Percentiles rank a stretch among this genome's conserved stretches.
phyloP scores from a whole-genome alignment of 805 yeast species.

The Ogataea pini region DNA sequence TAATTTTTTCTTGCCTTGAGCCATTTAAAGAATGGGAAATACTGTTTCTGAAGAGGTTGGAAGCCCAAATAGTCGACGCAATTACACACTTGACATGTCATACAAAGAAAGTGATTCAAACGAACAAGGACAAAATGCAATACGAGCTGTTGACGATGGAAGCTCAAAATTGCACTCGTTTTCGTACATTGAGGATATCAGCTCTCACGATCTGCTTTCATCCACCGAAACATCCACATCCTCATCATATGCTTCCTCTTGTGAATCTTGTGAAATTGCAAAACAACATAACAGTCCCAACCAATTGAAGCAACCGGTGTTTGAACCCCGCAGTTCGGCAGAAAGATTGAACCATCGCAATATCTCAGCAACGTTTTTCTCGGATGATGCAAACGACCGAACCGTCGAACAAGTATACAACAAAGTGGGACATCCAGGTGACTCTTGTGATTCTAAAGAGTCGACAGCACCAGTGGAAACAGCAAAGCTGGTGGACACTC shows the following conservation, averaged over 20 bases:
- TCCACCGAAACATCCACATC: conserved; percentile 13
- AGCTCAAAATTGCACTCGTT: conserved; percentile 13
- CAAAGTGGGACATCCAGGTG: conserved; percentile 21
- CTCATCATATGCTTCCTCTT: conserved; percentile 16
- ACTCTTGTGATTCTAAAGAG: neutral
- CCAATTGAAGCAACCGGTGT: conserved; percentile 3
- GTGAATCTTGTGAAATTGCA: conserved; percentile 12
- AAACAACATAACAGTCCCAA: neutral
- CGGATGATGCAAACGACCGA: conserved; percentile 28
- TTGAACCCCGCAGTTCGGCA: neutral
- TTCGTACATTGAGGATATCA: conserved; percentile 20
- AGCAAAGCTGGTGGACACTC: too few species aligned
- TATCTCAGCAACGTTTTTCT: conserved; percentile 30
- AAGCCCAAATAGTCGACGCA: neutral
- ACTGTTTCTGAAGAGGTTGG: neutral
- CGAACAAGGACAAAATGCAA: neutral
- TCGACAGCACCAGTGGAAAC: neutral
- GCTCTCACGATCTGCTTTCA: conserved; percentile 12
- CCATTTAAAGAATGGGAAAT: conserved; percentile 1
- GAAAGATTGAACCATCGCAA: conserved; percentile 12
- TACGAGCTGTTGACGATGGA: neutral
- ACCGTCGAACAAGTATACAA: conserved; percentile 26
- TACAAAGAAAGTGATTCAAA: neutral
- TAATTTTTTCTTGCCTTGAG: too few species aligned
- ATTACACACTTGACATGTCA: neutral